These are phyloP conservation scores for Cercophora newfieldiana DNA, from an alignment of 495 filamentous ascomycete genomes.

Conservation along the genomic window DNA sequence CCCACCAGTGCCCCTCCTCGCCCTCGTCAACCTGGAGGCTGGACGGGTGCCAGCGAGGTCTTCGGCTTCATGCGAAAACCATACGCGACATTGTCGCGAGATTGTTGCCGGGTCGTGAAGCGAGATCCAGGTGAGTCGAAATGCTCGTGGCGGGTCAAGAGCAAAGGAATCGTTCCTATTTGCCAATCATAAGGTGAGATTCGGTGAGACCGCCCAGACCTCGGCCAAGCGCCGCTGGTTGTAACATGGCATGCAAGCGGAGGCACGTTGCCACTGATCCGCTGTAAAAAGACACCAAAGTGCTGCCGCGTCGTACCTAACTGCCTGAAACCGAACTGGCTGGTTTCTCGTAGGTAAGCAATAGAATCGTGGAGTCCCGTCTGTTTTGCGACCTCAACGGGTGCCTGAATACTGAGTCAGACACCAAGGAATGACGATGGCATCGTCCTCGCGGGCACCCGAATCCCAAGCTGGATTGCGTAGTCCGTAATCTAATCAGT, in stretches of 20 bases:
- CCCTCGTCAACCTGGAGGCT: background rate
- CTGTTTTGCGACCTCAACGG: background rate
- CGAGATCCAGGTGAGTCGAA: background rate
- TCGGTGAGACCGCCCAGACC: slow-evolving; percentile 7
- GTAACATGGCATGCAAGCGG: background rate
- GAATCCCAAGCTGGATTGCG: background rate
- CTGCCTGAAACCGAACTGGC: background rate
- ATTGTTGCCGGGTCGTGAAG: background rate
- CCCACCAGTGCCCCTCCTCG: too few relatives aligned
- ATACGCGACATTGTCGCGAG: slow-evolving; percentile 8
- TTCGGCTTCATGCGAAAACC: background rate
- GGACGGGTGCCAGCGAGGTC: background rate
- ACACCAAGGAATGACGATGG: background rate
- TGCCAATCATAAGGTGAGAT: slow-evolving; percentile 5
- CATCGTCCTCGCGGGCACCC: background rate
- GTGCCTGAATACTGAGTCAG: background rate
- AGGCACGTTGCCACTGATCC: background rate
- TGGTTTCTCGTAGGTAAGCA: background rate
- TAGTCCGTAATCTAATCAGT: background rate
- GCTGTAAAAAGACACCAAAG: background rate
- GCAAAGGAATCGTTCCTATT: slow-evolving; percentile 14
- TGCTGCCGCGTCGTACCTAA: background rate
- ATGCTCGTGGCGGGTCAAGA: background rate
- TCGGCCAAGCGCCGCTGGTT: background rate
- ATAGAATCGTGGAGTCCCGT: background rate